phyloP scores from a whole-genome alignment of 352 stramenopile species.

The Globisporangium cystogenes region DNA sequence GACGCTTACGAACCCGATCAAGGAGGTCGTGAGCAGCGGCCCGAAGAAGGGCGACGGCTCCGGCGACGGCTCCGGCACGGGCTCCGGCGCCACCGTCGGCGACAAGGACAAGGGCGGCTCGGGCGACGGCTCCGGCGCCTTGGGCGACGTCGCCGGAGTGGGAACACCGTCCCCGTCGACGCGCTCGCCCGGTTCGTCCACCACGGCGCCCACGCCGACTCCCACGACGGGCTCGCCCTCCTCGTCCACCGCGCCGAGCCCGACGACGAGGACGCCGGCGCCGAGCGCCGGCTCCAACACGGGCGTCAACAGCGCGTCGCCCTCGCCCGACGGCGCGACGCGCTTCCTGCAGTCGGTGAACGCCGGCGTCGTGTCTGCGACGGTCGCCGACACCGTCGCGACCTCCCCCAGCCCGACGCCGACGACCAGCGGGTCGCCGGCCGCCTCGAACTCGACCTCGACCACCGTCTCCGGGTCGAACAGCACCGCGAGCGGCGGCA shows the following conservation, averaged over 20 bases:
- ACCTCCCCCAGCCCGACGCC: slow-evolving; percentile 1
- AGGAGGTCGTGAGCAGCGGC: slow-evolving; percentile 23
- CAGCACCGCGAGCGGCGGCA: slow-evolving; percentile 3
- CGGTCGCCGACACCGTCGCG: neutral
- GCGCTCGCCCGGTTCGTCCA: neutral
- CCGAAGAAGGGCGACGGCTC: slow-evolving; percentile 5
- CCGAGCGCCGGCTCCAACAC: slow-evolving; percentile 1
- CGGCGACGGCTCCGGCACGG: slow-evolving; percentile 1
- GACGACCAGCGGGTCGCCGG: too few relatives aligned
- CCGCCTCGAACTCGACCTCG: neutral
- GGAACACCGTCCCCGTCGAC: neutral
- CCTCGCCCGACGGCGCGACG: slow-evolving; percentile 1
- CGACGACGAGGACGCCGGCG: slow-evolving; percentile 3
- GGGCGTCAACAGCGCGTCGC: slow-evolving; percentile 1
- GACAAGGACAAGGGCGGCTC: neutral
- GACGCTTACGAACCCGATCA: slow-evolving; percentile 55
- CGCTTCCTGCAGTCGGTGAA: slow-evolving; percentile 6
- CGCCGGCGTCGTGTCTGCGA: neutral
- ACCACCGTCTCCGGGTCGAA: slow-evolving; percentile 1
- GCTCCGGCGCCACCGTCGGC: slow-evolving; percentile 5
- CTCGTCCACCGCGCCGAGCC: slow-evolving; percentile 1
- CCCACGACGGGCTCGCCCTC: slow-evolving; percentile 1
- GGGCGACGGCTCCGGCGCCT: neutral
- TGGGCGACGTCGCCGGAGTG: neutral
- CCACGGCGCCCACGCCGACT: slow-evolving; percentile 8